Evolutionary conservation across 106 monocot species (phyloP), one percentile per base, ranked within the genome.

Genomic region (Dendrobium chrysotoxum): DNA sequence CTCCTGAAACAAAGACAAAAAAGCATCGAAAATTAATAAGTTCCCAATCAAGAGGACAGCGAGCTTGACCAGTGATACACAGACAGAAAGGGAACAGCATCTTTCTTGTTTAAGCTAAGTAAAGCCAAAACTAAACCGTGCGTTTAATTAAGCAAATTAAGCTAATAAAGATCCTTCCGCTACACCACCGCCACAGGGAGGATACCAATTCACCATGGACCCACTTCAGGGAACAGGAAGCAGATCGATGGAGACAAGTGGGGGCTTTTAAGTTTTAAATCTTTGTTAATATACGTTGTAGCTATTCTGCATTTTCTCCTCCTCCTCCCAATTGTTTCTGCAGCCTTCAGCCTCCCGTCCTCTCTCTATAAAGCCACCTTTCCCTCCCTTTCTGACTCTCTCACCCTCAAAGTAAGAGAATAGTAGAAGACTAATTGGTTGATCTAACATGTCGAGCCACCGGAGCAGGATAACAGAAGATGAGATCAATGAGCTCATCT

Each of bases 401-500:
- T 80, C 86, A 77, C 75, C 47, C 20, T 40, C 30, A 13, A 71
- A 6, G 10, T 12, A 70, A 70, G 31, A 71, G 28, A 57, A 57
- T 1, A 57, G 18, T 3, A 35, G 35, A 35, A 35, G 35, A 35
- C 3, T 35, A 35, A 35, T 35, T 35, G 35, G 0, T 64, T 16
- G 18, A 55, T 8, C 41, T 1, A 90, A 84, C 86, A 88, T 90
- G 50, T 87, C 85, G 82, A 80, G 88, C 28, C 89, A 91, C 71
- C 78, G 78, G 35, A 26, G 39, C 30, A 82, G 93, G 81, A 91
- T 93, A 83, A 80, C 73, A 0, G 93, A 93, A 16, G 91, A 87
- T 21, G 91, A 93, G 79, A 89, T 91, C 78, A 86, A 75, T 57
- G 93, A 93, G 84, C 91, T 93, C 86, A 75, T 93, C 81, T 87